Evolutionary conservation across 1,139 yeast genomes (phyloP).

Genomic region (Blastobotrys elegans): DNA sequence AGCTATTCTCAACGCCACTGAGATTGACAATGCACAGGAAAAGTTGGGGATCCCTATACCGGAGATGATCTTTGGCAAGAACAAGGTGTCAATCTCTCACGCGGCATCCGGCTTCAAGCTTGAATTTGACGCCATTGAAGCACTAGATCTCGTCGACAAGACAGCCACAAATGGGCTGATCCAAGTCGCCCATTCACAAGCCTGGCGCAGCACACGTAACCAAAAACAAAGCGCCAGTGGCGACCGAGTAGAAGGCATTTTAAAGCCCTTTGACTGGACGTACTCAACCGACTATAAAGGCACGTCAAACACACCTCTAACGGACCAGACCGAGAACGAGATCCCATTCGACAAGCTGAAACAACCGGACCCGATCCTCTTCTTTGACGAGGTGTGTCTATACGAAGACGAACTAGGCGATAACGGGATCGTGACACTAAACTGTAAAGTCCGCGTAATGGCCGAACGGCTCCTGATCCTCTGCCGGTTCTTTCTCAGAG

Average conservation of each 20-base stretch:
- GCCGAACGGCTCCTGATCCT: slow-evolving; percentile 67
- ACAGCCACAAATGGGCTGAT: slow-evolving; percentile 46
- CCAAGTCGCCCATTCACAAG: slow-evolving; percentile 81
- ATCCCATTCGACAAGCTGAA: slow-evolving; percentile 70
- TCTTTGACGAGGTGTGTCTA: slow-evolving; percentile 81
- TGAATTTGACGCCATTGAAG: slow-evolving; percentile 73
- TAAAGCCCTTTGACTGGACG: slow-evolving; percentile 95
- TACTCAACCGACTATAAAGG: slow-evolving; percentile 81
- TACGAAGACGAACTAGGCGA: slow-evolving; percentile 96
- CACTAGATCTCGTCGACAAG: slow-evolving; percentile 60
- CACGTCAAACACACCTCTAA: neutral
- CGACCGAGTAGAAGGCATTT: slow-evolving; percentile 46
- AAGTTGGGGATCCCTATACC: slow-evolving; percentile 78
- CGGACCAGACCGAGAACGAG: slow-evolving; percentile 21
- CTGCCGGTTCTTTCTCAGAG: slow-evolving; percentile 75
- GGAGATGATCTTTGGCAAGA: slow-evolving; percentile 97
- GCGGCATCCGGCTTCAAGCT: slow-evolving; percentile 42
- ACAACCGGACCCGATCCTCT: slow-evolving; percentile 78
- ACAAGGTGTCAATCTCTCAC: slow-evolving; percentile 49
- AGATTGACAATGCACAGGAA: slow-evolving; percentile 64
- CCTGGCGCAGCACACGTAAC: slow-evolving; percentile 70
- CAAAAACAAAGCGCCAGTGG: slow-evolving; percentile 27
- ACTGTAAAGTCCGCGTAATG: slow-evolving; percentile 86
- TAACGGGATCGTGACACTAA: slow-evolving; percentile 79
- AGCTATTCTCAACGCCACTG: slow-evolving; percentile 72